Conservation (phyloP, 2,329 filamentous ascomycete genomes). For the Penicillium sp. region DNA sequence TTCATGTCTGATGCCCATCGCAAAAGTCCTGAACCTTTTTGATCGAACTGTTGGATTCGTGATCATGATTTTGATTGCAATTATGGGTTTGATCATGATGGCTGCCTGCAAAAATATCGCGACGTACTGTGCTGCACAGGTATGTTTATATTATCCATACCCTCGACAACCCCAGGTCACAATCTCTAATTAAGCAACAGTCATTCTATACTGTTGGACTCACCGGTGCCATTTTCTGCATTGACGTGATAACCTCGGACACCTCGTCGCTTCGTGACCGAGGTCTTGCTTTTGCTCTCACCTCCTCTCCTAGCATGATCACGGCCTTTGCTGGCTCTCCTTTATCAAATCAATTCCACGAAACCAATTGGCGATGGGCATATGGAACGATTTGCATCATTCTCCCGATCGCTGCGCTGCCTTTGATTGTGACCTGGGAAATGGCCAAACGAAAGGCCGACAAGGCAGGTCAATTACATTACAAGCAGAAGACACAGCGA, state of each 20-base stretch:
- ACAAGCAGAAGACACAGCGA: conserved; percentile 42
- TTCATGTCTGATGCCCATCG: conserved; percentile 57
- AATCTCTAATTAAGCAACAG: conserved; percentile 15
- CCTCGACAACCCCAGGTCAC: not conserved
- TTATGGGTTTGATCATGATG: conserved; percentile 58
- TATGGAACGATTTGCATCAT: conserved; percentile 63
- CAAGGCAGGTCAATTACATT: conserved; percentile 50
- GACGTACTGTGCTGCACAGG: conserved; percentile 61
- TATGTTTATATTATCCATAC: not conserved
- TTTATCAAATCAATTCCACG: conserved; percentile 52
- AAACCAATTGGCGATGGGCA: conserved; percentile 60
- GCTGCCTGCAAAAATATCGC: conserved; percentile 59
- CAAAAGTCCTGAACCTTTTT: conserved; percentile 63
- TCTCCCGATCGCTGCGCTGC: conserved; percentile 55
- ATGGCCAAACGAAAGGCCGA: conserved; percentile 57
- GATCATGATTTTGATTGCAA: conserved; percentile 48
- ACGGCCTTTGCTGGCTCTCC: conserved; percentile 58
- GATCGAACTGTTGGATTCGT: conserved; percentile 58
- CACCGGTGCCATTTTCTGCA: conserved; percentile 54
- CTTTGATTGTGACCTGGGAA: conserved; percentile 55
- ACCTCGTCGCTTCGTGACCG: conserved; percentile 60
- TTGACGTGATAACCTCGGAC: conserved; percentile 62
- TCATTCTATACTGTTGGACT: conserved; percentile 50
- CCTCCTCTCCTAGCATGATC: conserved; percentile 60
- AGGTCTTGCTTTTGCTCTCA: conserved; percentile 59